phyloP scores from a whole-genome alignment of 352 stramenopile species.

The Elongisporangium anandrum region DNA sequence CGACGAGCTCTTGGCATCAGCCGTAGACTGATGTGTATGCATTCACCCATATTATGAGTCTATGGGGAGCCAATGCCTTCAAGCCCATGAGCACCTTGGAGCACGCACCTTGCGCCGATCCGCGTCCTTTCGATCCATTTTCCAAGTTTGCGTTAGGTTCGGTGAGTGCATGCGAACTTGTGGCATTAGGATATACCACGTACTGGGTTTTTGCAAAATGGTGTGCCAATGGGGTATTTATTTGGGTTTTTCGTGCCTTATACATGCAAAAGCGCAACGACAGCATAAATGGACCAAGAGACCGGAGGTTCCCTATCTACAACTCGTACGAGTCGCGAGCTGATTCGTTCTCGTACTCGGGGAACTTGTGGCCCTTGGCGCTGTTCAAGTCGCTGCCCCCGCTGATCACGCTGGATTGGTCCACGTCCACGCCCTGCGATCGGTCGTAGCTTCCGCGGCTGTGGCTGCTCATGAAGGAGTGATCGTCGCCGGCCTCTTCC shows the following conservation, averaged over 20 bases:
- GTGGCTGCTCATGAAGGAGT: slow-evolving; percentile 33
- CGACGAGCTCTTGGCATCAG: slow-evolving; percentile 11
- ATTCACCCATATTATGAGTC: neutral
- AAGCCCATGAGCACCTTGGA: neutral
- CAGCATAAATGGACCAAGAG: neutral
- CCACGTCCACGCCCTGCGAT: slow-evolving; percentile 22
- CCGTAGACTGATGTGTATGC: neutral
- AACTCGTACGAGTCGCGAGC: slow-evolving; percentile 78
- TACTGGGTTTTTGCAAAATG: neutral
- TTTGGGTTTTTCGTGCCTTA: neutral
- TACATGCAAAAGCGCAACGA: neutral
- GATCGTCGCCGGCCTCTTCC: slow-evolving; percentile 21
- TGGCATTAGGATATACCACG: neutral
- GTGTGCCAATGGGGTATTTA: neutral
- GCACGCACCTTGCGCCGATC: neutral
- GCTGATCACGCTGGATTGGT: slow-evolving; percentile 70
- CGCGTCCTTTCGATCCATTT: neutral
- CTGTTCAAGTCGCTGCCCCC: slow-evolving; percentile 59
- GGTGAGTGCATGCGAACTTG: neutral
- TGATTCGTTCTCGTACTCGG: slow-evolving; percentile 66
- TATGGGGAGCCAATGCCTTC: neutral
- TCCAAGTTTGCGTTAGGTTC: neutral
- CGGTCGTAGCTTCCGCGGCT: slow-evolving; percentile 66
- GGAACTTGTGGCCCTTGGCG: slow-evolving; percentile 46
- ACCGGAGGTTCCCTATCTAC: slow-evolving; percentile 15